phyloP scores from a whole-genome alignment of 78 protist genomes.

The Cavenderia fasciculata region DNA sequence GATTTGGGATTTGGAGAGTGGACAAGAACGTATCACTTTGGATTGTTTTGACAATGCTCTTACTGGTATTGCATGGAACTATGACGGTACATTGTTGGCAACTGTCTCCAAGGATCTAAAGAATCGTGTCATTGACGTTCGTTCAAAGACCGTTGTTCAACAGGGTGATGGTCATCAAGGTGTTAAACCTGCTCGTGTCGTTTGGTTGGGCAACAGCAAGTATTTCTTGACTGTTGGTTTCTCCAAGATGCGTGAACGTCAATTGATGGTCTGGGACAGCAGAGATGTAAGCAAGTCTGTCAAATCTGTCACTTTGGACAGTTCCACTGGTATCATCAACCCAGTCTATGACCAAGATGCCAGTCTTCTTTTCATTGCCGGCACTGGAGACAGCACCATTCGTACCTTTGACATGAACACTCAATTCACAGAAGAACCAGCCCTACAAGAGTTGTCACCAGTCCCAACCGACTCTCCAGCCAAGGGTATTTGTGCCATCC shows the following conservation, averaged over 20 bases:
- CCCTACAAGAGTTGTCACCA: constrained; percentile 57
- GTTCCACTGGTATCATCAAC: constrained; percentile 85
- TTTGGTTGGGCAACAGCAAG: constrained; percentile 86
- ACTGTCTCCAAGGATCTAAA: constrained; percentile 93
- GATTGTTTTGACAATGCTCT: constrained; percentile 29
- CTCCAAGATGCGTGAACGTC: constrained; percentile 88
- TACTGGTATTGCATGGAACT: constrained; percentile 87
- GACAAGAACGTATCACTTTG: constrained; percentile 6
- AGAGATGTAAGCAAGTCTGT: constrained; percentile 49
- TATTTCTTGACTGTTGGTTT: constrained; percentile 92
- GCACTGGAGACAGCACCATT: constrained; percentile 91
- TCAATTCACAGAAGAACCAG: constrained; percentile 61
- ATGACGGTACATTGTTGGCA: constrained; percentile 87
- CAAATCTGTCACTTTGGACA: constrained; percentile 81
- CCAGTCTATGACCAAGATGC: constrained; percentile 95
- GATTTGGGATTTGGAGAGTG: constrained; percentile 51
- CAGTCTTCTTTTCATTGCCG: constrained; percentile 90
- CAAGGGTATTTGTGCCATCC: constrained; percentile 87
- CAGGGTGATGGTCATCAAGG: constrained; percentile 92
- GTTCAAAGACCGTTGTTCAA: constrained; percentile 64
- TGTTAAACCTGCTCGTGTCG: constrained; percentile 87
- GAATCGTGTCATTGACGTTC: constrained; percentile 91
- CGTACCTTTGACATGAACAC: constrained; percentile 89
- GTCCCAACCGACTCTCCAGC: constrained; percentile 87
- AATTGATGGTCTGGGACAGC: constrained; percentile 82